A percentile compares a stretch with the other conserved stretches of the same genome.
These are phyloP conservation scores for Otatea glauca DNA, from an alignment of 176 grass and related monocot genomes.

Conservation along the genomic window DNA sequence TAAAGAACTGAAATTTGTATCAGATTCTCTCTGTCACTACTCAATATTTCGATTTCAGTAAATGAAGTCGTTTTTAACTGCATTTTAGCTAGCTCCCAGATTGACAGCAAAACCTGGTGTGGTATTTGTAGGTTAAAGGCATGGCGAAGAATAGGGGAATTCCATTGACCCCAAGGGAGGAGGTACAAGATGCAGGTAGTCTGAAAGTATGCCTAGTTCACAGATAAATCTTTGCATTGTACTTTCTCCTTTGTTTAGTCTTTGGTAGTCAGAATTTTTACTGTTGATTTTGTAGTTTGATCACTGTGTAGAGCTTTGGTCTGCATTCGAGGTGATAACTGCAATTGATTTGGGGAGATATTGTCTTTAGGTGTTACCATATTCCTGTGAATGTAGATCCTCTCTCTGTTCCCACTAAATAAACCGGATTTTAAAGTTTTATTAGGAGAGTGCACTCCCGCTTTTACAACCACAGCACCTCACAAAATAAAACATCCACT, in stretches of 20 bases:
- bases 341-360: not conserved
- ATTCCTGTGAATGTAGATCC: not conserved
- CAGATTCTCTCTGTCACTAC: not conserved
- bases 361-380: not conserved
- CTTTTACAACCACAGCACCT: not conserved
- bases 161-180: constrained; percentile 63
- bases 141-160: constrained; percentile 82
- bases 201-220: not conserved
- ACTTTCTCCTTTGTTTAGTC: constrained; percentile 1
- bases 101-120: not conserved
- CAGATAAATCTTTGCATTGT: constrained; percentile 1
- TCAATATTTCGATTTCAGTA: not conserved
- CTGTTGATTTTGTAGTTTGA: not conserved
- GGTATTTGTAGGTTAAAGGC: constrained; percentile 73
- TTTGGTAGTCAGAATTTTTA: not conserved
- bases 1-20: not conserved
- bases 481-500: not conserved
- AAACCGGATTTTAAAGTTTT: constrained; percentile 4
- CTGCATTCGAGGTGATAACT: not conserved
- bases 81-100: not conserved
- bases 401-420: not conserved
- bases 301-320: constrained; percentile 9
- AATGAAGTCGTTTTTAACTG: not conserved
- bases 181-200: constrained; percentile 82
- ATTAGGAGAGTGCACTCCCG: not conserved